A percentile compares a stretch with the other conserved stretches of the same genome.
These are phyloP conservation scores for Neocallimastix lanati DNA, from an alignment of 192 early-diverging fungal genomes.

Conservation along the genomic window DNA sequence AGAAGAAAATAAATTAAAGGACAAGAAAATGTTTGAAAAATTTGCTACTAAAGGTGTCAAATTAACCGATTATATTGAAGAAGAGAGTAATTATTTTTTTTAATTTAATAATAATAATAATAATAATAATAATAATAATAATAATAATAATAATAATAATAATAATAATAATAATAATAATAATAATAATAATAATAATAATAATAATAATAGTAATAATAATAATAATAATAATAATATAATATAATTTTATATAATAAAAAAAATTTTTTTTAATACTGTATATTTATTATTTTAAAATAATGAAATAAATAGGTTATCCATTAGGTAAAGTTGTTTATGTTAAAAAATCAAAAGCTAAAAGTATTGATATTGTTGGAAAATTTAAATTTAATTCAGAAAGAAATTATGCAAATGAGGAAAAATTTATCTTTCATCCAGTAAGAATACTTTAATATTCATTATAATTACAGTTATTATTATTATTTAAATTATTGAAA, in stretches of 20 bases:
- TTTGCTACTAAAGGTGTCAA: neutral
- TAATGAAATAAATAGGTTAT: neutral
- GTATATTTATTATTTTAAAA: too few relatives aligned
- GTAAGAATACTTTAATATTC: neutral
- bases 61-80: neutral
- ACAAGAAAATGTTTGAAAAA: neutral
- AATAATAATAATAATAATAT: too few relatives aligned
- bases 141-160: too few relatives aligned
- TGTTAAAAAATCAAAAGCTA: neutral
- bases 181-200: too few relatives aligned
- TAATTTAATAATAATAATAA: neutral
- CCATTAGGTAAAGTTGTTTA: neutral
- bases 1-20: neutral
- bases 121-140: too few relatives aligned
- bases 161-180: too few relatives aligned
- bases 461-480: too few relatives aligned
- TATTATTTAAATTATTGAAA: too few relatives aligned
- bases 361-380: neutral
- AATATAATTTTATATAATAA: too few relatives aligned
- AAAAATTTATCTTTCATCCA: neutral
- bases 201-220: too few relatives aligned
- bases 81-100: neutral
- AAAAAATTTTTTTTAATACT: too few relatives aligned
- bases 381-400: neutral
- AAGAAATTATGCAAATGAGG: neutral